Evolutionary conservation across 2,329 filamentous ascomycete species (phyloP).

Genomic region (Cercospora citrullina): DNA sequence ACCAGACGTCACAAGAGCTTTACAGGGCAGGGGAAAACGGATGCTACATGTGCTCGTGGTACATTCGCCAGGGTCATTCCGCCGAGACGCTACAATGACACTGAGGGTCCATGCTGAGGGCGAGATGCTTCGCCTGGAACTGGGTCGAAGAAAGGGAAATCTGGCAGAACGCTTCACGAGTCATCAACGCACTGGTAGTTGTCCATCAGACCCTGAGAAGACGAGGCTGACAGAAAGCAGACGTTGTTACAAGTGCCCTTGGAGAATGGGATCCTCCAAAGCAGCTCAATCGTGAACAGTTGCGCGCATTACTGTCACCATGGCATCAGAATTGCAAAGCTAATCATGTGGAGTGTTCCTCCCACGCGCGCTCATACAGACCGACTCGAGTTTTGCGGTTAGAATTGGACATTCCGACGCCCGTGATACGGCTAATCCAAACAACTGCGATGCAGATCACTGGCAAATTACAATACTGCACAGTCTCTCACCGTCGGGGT

Average conservation of each 20-base stretch:
- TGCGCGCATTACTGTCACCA: background rate
- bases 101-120: too few relatives aligned
- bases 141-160: too few relatives aligned
- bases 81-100: too few relatives aligned
- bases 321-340: background rate
- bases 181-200: too few relatives aligned
- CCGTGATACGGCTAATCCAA: background rate
- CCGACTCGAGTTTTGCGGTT: background rate
- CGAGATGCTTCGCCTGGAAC: too few relatives aligned
- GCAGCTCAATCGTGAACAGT: background rate
- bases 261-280: background rate
- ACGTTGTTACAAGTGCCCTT: too few relatives aligned
- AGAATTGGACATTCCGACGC: fast-evolving
- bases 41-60: background rate
- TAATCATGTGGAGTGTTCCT: background rate
- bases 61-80: too few relatives aligned
- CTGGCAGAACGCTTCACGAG: too few relatives aligned
- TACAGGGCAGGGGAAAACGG: background rate
- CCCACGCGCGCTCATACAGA: background rate
- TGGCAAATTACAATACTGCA: background rate
- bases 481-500: background rate
- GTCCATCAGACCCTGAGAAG: too few relatives aligned
- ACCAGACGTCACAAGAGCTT: background rate
- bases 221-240: too few relatives aligned
- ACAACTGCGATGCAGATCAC: background rate